phyloP scores from a whole-genome alignment of 2,329 filamentous ascomycete species.

The Beauveria pseudobassiana region DNA sequence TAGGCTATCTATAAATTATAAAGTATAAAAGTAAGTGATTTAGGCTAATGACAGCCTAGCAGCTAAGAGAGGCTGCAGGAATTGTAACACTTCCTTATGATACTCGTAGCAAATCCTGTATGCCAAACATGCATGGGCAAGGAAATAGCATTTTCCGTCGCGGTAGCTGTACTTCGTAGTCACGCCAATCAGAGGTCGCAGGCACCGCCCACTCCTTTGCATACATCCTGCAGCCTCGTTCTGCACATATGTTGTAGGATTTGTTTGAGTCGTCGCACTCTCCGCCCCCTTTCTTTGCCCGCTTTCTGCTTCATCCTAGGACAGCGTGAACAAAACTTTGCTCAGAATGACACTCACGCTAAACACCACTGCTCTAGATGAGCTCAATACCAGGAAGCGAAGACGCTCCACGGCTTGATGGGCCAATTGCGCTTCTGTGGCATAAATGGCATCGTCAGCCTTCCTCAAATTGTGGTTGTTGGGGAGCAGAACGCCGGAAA shows the following conservation, averaged over 20 bases:
- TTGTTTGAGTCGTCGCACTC: neutral
- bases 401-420: slow-evolving; percentile 44
- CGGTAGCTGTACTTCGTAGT: no score
- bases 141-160: no score
- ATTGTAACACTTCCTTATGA: no score
- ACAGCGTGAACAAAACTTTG: neutral
- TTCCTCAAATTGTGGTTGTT: slow-evolving; percentile 50
- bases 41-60: no score
- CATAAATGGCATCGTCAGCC: slow-evolving; percentile 36
- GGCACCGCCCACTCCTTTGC: no score
- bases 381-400: slow-evolving; percentile 37
- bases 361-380: slow-evolving; percentile 23
- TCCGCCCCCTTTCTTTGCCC: neutral
- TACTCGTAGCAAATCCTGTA: no score
- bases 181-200: no score
- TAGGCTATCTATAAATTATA: no score
- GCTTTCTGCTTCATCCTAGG: neutral
- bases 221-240: neutral
- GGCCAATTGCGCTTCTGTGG: slow-evolving; percentile 44
- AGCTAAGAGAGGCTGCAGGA: no score
- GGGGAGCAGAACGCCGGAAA: slow-evolving; percentile 55
- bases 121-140: no score
- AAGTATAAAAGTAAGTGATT: no score
- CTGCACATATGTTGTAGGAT: neutral
- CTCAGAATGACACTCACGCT: neutral